Conservation (phyloP, 345 rosid species). For the Orychophragmus violaceus region DNA sequence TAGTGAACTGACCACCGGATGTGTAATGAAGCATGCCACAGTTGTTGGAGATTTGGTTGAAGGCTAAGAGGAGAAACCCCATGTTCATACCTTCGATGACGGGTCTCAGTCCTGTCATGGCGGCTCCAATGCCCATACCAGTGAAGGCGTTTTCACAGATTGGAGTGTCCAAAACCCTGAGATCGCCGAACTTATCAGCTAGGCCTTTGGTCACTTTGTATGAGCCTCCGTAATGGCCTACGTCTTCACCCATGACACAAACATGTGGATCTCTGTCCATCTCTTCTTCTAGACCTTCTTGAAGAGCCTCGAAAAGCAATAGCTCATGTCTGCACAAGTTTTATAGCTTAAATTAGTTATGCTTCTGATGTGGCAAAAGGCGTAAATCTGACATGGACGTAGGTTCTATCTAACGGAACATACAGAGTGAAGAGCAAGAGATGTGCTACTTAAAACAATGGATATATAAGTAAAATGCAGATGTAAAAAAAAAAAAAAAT, state of each 20-base stretch:
- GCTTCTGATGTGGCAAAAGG: not conserved
- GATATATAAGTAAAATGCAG: no score
- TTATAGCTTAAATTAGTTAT: not conserved
- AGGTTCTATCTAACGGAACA: no score
- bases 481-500: no score
- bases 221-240: constrained; percentile 88
- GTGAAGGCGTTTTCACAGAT: constrained; percentile 92
- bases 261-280: constrained; percentile 82
- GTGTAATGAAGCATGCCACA: constrained; percentile 97
- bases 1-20: constrained; percentile 86
- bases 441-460: not conserved
- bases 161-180: constrained; percentile 84
- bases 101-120: constrained; percentile 87
- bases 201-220: constrained; percentile 79
- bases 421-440: not conserved
- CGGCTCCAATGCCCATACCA: constrained; percentile 92
- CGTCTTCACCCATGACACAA: constrained; percentile 91
- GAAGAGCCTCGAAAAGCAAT: constrained; percentile 66
- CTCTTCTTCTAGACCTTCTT: constrained; percentile 92
- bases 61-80: constrained; percentile 92
- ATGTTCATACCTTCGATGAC: constrained; percentile 87
- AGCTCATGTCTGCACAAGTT: constrained; percentile 58
- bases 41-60: constrained; percentile 93
- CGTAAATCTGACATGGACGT: not conserved
- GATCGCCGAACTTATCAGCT: constrained; percentile 69